phyloP scores from a whole-genome alignment of 1,139 yeast species.

The Nakaseomyces delphensis region DNA sequence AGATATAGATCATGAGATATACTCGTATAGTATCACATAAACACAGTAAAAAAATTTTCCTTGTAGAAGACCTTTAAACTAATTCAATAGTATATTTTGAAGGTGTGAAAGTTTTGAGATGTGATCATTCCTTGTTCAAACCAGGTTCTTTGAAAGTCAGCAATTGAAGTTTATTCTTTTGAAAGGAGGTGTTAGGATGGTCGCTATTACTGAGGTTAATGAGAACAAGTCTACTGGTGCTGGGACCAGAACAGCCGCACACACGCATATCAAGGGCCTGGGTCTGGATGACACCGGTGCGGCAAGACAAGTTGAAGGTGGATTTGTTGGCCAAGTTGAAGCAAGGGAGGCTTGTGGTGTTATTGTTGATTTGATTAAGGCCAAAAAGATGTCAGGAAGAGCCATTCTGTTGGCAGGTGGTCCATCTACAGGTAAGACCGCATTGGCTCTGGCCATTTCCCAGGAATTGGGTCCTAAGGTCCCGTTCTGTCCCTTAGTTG shows the following conservation, averaged over 20 bases:
- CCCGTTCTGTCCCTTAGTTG: slow-evolving; percentile 97
- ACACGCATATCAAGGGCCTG: slow-evolving; percentile 91
- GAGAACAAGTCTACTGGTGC: slow-evolving; percentile 33
- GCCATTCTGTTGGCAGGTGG: slow-evolving; percentile 96
- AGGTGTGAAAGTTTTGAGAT: too few species aligned
- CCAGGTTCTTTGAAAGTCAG: too few species aligned
- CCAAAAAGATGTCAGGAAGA: slow-evolving; percentile 89
- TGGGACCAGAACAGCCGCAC: slow-evolving; percentile 84
- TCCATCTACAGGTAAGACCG: slow-evolving; percentile 98
- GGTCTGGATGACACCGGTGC: slow-evolving; percentile 87
- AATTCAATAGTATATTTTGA: too few species aligned
- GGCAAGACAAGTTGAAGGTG: slow-evolving; percentile 78
- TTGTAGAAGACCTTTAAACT: too few species aligned
- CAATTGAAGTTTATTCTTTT: slow-evolving; percentile 2
- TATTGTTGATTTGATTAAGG: slow-evolving; percentile 85
- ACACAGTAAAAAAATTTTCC: too few species aligned
- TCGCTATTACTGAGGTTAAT: slow-evolving; percentile 75
- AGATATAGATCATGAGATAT: too few species aligned
- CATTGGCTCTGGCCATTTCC: slow-evolving; percentile 88
- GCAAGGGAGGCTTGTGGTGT: slow-evolving; percentile 98
- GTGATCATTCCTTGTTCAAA: too few species aligned
- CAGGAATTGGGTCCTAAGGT: slow-evolving; percentile 98
- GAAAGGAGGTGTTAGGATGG: slow-evolving; percentile 40
- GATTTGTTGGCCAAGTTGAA: slow-evolving; percentile 88
- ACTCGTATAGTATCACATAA: too few species aligned